phyloP scores from a whole-genome alignment of 2,329 filamentous ascomycete genomes.

The Trichophyton equinum region DNA sequence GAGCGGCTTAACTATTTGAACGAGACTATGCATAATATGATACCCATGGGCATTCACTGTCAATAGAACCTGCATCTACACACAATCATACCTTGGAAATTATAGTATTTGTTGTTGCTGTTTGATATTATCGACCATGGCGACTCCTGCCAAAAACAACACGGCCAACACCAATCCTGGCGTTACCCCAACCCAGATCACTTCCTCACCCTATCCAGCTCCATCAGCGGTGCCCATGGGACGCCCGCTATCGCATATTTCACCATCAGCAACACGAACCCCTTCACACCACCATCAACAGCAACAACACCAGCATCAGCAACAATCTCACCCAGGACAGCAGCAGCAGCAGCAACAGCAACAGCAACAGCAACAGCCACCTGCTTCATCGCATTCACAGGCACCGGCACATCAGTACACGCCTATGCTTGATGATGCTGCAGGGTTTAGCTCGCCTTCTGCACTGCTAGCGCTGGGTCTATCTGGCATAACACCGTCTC shows the following conservation, averaged over 20 bases:
- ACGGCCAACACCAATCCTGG: conserved; percentile 32
- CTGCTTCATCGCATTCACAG: conserved; percentile 33
- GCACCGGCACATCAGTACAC: conserved; percentile 16
- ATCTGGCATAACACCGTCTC: conserved; percentile 30
- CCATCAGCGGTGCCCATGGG: conserved; percentile 30
- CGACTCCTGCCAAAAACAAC: conserved; percentile 23
- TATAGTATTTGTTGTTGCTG: too few species aligned
- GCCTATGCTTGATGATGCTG: conserved; percentile 27
- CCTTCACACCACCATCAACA: conserved; percentile 21
- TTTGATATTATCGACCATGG: conserved; percentile 21
- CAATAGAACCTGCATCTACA: not conserved
- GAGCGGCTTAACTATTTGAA: not conserved
- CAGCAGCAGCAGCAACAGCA: conserved; percentile 19
- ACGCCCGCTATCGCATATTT: conserved; percentile 33
- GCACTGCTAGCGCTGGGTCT: conserved; percentile 34
- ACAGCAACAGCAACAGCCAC: conserved; percentile 26
- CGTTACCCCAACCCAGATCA: conserved; percentile 33
- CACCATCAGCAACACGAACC: conserved; percentile 33
- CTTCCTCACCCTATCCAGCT: conserved; percentile 29
- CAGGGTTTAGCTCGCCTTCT: conserved; percentile 35
- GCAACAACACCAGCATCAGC: conserved; percentile 17
- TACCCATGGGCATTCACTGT: not conserved
- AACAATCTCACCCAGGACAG: conserved; percentile 22
- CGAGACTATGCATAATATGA: not conserved
- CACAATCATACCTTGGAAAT: not conserved